Base-by-base conservation (phyloP, 306 rosid species). In the Biancaea sappan region DNA sequence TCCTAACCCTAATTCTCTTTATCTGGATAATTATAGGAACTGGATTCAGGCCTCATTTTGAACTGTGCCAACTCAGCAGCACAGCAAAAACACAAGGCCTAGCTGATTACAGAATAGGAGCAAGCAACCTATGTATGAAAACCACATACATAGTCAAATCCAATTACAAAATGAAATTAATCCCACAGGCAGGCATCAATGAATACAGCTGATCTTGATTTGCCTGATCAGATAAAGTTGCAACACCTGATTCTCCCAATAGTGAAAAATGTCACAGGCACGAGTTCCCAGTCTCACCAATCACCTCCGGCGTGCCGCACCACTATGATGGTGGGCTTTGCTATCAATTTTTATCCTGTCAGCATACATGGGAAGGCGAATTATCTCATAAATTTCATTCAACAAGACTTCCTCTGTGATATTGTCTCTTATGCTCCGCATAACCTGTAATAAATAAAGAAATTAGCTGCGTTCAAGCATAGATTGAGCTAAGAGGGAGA, bases 351-450 rank as follows among this genome's bases (percentile, higher is more conserved):
- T 72, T 79, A 94, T 92, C 89, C 99, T 80, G 79, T 92, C 99
- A 3, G 96, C 97, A 77, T 94, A 94, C 99, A 94, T 94, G 38
- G 99, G 99, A 75, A 94, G 88, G 72, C 92, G 88, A 66, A 94
- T 92, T 72, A 92, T 94, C 92, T 94, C 95, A 56, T 86, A 6
- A 28, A 94, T 94, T 85, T 94, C 99, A 31, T 82, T 81, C 92
- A 92, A 85, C 87, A 94, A 83, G 53, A 86, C 71, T 0, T 92
- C 99, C 83, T 88, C 80, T 4, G 99, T 94, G 77, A 94, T 92
- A 78, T 94, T 94, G 86, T 94, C 99, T 84, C 37, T 84, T 81
- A 92, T 94, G 78, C 97, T 94, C 62, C 92, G 91, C 97, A 94
- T 80, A 69, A 92, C 99, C 99, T 94, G 83, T 34, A 70, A 57